Conservation (phyloP, 1,284 basidiomycete genomes). For the Retiboletus flavoniger region DNA sequence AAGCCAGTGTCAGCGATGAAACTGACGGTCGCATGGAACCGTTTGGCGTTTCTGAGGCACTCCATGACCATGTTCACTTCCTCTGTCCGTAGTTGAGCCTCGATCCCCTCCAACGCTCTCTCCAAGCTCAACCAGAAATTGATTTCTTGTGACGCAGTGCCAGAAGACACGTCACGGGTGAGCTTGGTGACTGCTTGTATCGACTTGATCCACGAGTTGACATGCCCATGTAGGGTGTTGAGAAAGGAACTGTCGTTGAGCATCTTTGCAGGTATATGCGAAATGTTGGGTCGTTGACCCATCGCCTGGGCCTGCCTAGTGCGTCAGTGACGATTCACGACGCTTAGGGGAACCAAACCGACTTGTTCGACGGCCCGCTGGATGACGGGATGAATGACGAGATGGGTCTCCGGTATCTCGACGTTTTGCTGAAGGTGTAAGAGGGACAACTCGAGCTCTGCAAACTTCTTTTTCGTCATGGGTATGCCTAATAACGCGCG, state of each 20-base stretch:
- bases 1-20: constrained; percentile 97
- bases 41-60: constrained; percentile 91
- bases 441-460: constrained; percentile 94
- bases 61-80: constrained; percentile 96
- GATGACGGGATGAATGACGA: constrained; percentile 89
- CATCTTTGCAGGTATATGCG: constrained; percentile 70
- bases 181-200: constrained; percentile 97
- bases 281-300: constrained; percentile 67
- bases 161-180: constrained; percentile 88
- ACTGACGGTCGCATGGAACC: constrained; percentile 96
- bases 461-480: constrained; percentile 94
- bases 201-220: constrained; percentile 98
- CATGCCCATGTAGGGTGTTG: constrained; percentile 90
- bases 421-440: constrained; percentile 98
- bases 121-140: constrained; percentile 99
- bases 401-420: constrained; percentile 95
- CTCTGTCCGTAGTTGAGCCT: constrained; percentile 87
- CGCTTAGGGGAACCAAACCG: constrained; percentile 17
- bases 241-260: constrained; percentile 90
- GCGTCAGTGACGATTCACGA: constrained; percentile 15
- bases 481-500: constrained; percentile 46
- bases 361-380: constrained; percentile 83
- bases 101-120: constrained; percentile 89
- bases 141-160: constrained; percentile 97
- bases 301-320: constrained; percentile 50